phyloP scores from a whole-genome alignment of 768 basidiomycete species.

The Pleurotus tuber-regium region DNA sequence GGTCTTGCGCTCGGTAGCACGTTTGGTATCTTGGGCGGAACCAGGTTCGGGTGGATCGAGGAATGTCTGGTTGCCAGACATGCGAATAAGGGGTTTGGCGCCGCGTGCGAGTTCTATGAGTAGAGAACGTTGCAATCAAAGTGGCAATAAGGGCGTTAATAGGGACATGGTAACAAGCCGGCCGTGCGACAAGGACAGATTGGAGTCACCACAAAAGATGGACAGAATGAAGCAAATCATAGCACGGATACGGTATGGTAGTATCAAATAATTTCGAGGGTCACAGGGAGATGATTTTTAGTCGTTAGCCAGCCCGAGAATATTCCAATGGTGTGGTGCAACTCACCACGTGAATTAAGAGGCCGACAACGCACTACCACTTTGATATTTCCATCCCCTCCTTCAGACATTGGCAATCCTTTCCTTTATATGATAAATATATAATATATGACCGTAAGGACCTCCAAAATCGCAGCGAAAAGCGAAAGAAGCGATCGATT shows the following conservation, averaged over 20 bases:
- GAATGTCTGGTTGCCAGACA: constrained; percentile 92
- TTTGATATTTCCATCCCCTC: constrained; percentile 87
- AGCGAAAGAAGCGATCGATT: not conserved
- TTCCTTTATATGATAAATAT: not conserved
- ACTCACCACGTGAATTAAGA: constrained; percentile 88
- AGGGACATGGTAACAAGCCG: not conserved
- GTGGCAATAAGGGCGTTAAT: constrained; percentile 9
- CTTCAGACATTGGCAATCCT: constrained; percentile 56
- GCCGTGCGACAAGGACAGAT: not conserved
- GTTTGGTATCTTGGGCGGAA: constrained; percentile 65
- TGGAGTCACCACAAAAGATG: not conserved
- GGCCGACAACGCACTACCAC: constrained; percentile 95
- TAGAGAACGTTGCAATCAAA: constrained; percentile 2
- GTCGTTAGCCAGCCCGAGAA: too few relatives aligned
- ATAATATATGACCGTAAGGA: not conserved
- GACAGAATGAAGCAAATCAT: constrained; percentile 4
- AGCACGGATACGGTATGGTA: too few relatives aligned
- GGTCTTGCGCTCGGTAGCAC: constrained; percentile 86
- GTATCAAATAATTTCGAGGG: too few relatives aligned
- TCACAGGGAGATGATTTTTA: too few relatives aligned
- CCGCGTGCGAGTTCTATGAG: constrained; percentile 84
- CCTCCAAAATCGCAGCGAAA: not conserved
- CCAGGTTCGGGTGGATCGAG: constrained; percentile 86
- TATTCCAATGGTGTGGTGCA: too few relatives aligned
- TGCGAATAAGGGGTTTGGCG: constrained; percentile 90